Conservation (phyloP, 306 rosid genomes). For the Erythrophleum fordii region DNA sequence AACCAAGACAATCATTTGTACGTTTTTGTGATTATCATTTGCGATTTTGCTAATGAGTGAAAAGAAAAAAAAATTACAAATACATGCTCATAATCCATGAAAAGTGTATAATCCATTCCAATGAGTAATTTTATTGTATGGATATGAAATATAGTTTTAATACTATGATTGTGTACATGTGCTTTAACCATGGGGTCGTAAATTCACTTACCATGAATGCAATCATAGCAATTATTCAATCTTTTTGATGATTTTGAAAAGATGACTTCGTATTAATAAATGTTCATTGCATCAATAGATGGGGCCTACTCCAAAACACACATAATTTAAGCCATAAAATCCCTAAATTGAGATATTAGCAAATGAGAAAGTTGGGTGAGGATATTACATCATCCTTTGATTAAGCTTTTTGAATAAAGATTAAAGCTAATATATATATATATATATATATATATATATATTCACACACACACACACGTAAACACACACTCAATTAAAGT, state of each 20-base stretch:
- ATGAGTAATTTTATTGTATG: not conserved
- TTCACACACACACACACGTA: no score
- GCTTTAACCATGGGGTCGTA: not conserved
- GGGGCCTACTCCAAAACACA: not conserved
- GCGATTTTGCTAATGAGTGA: not conserved
- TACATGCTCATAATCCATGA: not conserved
- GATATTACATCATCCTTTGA: conserved; percentile 31
- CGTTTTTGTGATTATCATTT: conserved; percentile 5
- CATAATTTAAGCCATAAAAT: not conserved
- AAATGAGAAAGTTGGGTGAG: not conserved
- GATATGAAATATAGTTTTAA: not conserved
- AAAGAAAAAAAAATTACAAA: not conserved
- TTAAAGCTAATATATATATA: conserved; percentile 18
- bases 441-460: no score
- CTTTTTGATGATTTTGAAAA: not conserved
- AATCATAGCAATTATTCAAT: conserved; percentile 1
- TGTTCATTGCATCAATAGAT: not conserved
- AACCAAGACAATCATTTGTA: not conserved
- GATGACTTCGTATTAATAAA: not conserved
- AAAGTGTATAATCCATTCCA: not conserved
- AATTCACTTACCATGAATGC: conserved; percentile 18
- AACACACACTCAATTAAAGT: not conserved
- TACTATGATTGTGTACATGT: not conserved
- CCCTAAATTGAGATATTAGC: not conserved
- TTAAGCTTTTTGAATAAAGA: not conserved